A percentile compares a stretch with the other conserved stretches of the same genome.
Conservation (phyloP, 2,329 filamentous ascomycete genomes). For the Pochonia chlamydosporia region DNA sequence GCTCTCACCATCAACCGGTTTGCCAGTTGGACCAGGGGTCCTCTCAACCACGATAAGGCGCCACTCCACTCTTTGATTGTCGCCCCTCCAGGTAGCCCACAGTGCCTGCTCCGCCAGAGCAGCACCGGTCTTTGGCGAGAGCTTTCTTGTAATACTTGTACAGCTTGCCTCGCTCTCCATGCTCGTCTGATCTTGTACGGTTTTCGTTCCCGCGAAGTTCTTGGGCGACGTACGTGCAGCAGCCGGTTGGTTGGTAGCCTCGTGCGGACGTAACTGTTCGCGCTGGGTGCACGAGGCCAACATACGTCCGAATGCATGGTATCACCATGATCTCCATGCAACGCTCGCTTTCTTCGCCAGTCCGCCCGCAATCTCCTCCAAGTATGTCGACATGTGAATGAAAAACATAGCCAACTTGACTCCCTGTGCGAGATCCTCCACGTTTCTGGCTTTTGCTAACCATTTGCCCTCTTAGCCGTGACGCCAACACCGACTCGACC, state of each 20-base stretch:
- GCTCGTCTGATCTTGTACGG: background rate
- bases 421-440: background rate
- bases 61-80: background rate
- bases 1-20: too few species aligned
- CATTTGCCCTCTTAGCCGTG: constrained; percentile 22
- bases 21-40: too few species aligned
- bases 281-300: constrained; percentile 26
- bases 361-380: constrained; percentile 50
- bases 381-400: constrained; percentile 42
- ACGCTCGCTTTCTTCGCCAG: constrained; percentile 56
- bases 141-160: background rate
- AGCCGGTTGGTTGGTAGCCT: constrained; percentile 17
- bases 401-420: background rate
- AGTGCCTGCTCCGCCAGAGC: too few species aligned
- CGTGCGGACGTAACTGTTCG: constrained; percentile 22
- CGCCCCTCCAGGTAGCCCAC: background rate
- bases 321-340: constrained; percentile 57
- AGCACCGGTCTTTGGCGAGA: background rate
- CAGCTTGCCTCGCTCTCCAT: background rate
- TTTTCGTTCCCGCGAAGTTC: background rate
- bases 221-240: constrained; percentile 5
- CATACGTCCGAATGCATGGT: constrained; percentile 30
- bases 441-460: constrained; percentile 19
- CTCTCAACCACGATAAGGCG: too few species aligned
- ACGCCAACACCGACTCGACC: constrained; percentile 24